Percentiles rank a stretch among this genome's conserved stretches.
Conservation (phyloP, 2,329 filamentous ascomycete genomes). For the Phialophora chinensis region DNA sequence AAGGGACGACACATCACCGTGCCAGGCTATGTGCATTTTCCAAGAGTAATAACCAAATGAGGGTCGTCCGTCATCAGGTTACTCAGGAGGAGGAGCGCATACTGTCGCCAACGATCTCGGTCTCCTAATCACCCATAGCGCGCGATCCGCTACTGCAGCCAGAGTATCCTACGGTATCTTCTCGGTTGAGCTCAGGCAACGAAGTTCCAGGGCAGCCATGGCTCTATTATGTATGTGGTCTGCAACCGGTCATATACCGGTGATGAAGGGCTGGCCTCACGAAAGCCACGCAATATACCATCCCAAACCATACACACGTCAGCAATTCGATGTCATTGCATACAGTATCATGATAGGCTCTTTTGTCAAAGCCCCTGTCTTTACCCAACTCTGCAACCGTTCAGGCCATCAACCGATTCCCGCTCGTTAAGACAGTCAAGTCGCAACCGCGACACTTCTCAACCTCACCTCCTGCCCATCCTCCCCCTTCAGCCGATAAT, state of each 20-base stretch:
- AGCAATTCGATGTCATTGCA: background rate
- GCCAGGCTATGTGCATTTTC: background rate
- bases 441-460: slow-evolving; percentile 14
- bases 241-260: background rate
- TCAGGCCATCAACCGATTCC: background rate
- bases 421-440: background rate
- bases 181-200: background rate
- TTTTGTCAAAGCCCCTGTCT: background rate
- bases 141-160: background rate
- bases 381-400: background rate
- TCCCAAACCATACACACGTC: background rate
- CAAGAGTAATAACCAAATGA: background rate
- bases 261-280: background rate
- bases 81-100: background rate
- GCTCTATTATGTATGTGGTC: background rate
- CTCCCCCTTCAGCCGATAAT: slow-evolving; percentile 24
- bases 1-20: background rate
- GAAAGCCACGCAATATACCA: background rate
- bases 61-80: background rate
- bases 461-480: slow-evolving; percentile 15
- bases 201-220: background rate
- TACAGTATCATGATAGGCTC: background rate
- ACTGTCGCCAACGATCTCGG: no score
- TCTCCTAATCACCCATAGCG: no score
- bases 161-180: background rate